Evolutionary conservation across 768 basidiomycete genomes (phyloP).

Genomic region (Flagelloscypha sp.): DNA sequence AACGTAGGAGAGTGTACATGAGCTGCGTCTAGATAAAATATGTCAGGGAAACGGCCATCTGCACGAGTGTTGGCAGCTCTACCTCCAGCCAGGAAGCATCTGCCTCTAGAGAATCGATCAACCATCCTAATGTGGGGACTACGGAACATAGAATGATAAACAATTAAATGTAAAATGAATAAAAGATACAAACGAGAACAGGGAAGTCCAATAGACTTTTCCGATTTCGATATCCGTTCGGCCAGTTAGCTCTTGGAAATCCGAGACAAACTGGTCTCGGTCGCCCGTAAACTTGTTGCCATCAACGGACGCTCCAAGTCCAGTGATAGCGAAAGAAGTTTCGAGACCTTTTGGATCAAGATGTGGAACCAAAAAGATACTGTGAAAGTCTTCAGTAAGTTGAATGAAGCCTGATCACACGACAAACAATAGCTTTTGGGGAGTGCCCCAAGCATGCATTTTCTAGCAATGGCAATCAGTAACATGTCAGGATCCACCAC

Average conservation of each 20-base stretch:
- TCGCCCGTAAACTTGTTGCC: too few species aligned
- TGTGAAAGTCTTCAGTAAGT: too few species aligned
- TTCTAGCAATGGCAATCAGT: too few species aligned
- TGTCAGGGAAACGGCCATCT: not conserved
- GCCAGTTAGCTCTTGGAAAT: conserved; percentile 20
- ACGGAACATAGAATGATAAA: conserved; percentile 2
- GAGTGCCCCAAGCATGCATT: too few species aligned
- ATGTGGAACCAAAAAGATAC: too few species aligned
- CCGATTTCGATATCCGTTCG: conserved; percentile 23
- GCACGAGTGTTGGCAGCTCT: conserved; percentile 1
- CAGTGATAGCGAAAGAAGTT: too few species aligned
- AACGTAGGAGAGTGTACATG: conserved; percentile 39
- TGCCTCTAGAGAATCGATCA: conserved; percentile 29
- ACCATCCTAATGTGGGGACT: conserved; percentile 45
- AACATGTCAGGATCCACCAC: too few species aligned
- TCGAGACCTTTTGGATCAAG: too few species aligned
- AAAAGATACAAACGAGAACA: conserved; percentile 9
- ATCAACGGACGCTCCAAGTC: too few species aligned
- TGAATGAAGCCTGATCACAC: too few species aligned
- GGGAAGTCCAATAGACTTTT: conserved; percentile 17
- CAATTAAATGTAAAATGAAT: not conserved
- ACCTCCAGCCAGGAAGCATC: conserved; percentile 44
- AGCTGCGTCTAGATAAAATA: conserved; percentile 30
- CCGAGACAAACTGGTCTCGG: conserved; percentile 20
- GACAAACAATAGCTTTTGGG: too few species aligned